A percentile compares a stretch with the other conserved stretches of the same genome.
phyloP scores from a whole-genome alignment of 805 yeast genomes.

The Candida corydali region DNA sequence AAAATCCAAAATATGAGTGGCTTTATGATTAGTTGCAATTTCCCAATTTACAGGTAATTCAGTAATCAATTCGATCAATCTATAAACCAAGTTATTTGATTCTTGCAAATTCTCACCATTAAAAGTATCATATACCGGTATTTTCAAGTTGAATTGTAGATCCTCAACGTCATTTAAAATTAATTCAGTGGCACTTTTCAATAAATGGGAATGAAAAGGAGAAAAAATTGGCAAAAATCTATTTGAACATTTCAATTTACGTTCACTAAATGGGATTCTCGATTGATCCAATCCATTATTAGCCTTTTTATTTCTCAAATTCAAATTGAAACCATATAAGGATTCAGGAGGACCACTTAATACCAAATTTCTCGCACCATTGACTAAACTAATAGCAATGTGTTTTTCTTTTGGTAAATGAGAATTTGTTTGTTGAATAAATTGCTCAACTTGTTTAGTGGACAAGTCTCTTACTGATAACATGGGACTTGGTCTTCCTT shows the following conservation, averaged over 20 bases:
- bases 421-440: constrained; percentile 81
- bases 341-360: constrained; percentile 99
- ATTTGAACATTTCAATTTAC: constrained; percentile 90
- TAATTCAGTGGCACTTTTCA: constrained; percentile 64
- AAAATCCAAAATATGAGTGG: constrained; percentile 90
- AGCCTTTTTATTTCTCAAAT: constrained; percentile 91
- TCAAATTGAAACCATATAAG: constrained; percentile 87
- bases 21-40: constrained; percentile 59
- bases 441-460: constrained; percentile 69
- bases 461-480: constrained; percentile 88
- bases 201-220: constrained; percentile 92
- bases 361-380: constrained; percentile 94
- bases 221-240: constrained; percentile 93
- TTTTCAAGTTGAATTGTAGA: constrained; percentile 57
- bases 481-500: constrained; percentile 98
- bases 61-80: constrained; percentile 80
- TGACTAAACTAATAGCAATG: constrained; percentile 83
- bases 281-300: constrained; percentile 93
- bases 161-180: constrained; percentile 61
- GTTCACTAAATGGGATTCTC: constrained; percentile 87
- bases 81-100: constrained; percentile 40
- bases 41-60: constrained; percentile 95
- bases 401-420: constrained; percentile 92
- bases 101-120: constrained; percentile 75
- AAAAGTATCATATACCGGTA: constrained; percentile 91